phyloP scores from a whole-genome alignment of 176 grass and related monocot species.

The Bonia amplexicaulis region DNA sequence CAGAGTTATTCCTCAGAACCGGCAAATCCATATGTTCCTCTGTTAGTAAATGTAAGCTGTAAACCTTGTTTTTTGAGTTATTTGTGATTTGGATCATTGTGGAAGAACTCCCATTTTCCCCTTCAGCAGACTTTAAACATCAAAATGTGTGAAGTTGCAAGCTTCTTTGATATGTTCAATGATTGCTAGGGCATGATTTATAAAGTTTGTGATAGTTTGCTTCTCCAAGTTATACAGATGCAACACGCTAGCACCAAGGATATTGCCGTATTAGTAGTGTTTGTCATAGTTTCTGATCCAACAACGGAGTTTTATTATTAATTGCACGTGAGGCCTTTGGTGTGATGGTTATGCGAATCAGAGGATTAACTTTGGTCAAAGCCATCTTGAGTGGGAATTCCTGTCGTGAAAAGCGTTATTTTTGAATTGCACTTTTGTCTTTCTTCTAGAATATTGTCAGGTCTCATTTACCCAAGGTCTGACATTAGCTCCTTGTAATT shows the following conservation, averaged over 20 bases:
- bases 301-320: neutral
- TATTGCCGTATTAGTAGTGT: neutral
- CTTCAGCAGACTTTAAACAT: neutral
- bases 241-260: neutral
- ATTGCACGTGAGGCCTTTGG: neutral
- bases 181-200: neutral
- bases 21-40: constrained; percentile 74
- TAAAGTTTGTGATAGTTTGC: neutral
- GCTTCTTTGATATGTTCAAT: constrained; percentile 6
- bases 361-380: neutral
- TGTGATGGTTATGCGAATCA: neutral
- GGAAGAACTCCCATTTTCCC: neutral
- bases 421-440: neutral
- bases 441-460: constrained; percentile 1
- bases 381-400: neutral
- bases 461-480: neutral
- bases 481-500: constrained; percentile 1
- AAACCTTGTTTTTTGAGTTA: neutral
- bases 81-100: constrained; percentile 23
- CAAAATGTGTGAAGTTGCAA: neutral
- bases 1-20: constrained; percentile 61
- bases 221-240: neutral
- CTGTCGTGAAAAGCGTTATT: neutral
- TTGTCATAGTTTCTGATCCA: neutral
- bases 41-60: constrained; percentile 69